Conservation (phyloP, 345 rosid species). For the Populus euphratica region DNA sequence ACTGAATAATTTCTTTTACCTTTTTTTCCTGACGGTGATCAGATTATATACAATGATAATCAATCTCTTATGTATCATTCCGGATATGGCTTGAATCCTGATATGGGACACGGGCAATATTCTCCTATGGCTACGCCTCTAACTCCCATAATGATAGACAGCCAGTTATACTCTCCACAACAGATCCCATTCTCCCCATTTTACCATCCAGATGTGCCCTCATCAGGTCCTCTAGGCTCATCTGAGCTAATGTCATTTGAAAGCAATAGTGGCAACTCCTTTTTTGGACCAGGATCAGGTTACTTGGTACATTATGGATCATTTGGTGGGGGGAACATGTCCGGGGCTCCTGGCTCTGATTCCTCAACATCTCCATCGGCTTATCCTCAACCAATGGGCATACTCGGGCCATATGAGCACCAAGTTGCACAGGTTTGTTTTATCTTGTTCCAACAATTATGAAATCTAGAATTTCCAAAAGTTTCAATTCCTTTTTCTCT, state of each 20-base stretch:
- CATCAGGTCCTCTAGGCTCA: slow-evolving; percentile 42
- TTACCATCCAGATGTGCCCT: slow-evolving; percentile 40
- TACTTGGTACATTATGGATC: slow-evolving; percentile 50
- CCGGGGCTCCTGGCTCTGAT: slow-evolving; percentile 39
- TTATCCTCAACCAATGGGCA: slow-evolving; percentile 66
- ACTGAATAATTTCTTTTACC: neutral
- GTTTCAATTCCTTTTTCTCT: neutral
- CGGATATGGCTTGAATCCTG: slow-evolving; percentile 52
- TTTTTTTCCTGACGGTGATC: slow-evolving; percentile 13
- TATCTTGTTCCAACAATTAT: neutral
- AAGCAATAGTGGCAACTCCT: slow-evolving; percentile 35
- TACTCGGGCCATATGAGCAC: slow-evolving; percentile 71
- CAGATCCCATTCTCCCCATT: slow-evolving; percentile 50
- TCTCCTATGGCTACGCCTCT: slow-evolving; percentile 46
- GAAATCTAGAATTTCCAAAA: neutral
- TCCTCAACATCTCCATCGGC: slow-evolving; percentile 37
- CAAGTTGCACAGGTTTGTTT: slow-evolving; percentile 48
- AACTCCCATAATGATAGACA: slow-evolving; percentile 53
- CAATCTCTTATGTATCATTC: slow-evolving; percentile 49
- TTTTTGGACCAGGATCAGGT: slow-evolving; percentile 48
- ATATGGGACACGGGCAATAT: slow-evolving; percentile 46
- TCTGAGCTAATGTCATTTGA: slow-evolving; percentile 44
- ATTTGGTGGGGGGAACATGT: slow-evolving; percentile 43
- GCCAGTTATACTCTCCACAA: slow-evolving; percentile 47
- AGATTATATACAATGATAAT: slow-evolving; percentile 60